These are phyloP conservation scores for Arctostaphylos glauca DNA, from an alignment of 148 eudicot genomes.

Conservation along the genomic window DNA sequence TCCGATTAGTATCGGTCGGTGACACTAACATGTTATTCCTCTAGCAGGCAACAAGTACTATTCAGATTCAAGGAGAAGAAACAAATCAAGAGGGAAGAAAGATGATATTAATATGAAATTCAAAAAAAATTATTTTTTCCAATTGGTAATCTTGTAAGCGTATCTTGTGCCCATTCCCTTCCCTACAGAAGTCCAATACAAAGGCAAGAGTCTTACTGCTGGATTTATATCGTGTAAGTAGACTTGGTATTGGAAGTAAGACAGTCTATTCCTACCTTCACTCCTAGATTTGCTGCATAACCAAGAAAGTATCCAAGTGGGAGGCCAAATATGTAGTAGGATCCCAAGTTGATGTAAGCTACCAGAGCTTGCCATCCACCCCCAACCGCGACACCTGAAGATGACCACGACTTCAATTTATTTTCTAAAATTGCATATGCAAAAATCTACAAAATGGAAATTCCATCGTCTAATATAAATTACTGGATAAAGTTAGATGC, in stretches of 20 bases:
- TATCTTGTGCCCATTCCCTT: too few species aligned
- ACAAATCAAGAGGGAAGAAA: neutral
- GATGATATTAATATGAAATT: neutral
- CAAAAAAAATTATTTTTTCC: neutral
- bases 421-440: neutral
- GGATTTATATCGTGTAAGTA: neutral
- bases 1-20: too few species aligned
- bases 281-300: slow-evolving; percentile 56
- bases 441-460: neutral
- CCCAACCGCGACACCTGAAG: slow-evolving; percentile 75
- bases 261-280: slow-evolving; percentile 38
- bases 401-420: neutral
- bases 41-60: too few species aligned
- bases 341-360: slow-evolving; percentile 70
- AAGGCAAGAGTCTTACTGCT: neutral
- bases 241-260: neutral
- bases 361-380: slow-evolving; percentile 88
- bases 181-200: neutral
- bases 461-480: neutral
- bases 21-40: too few species aligned
- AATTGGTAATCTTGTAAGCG: too few species aligned
- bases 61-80: too few species aligned
- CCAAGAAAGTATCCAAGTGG: slow-evolving; percentile 71
- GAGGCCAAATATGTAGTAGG: slow-evolving; percentile 67
- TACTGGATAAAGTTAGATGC: neutral